Base-by-base conservation (phyloP, 352 stramenopile genomes). In the Phytophthora pinifolia region DNA sequence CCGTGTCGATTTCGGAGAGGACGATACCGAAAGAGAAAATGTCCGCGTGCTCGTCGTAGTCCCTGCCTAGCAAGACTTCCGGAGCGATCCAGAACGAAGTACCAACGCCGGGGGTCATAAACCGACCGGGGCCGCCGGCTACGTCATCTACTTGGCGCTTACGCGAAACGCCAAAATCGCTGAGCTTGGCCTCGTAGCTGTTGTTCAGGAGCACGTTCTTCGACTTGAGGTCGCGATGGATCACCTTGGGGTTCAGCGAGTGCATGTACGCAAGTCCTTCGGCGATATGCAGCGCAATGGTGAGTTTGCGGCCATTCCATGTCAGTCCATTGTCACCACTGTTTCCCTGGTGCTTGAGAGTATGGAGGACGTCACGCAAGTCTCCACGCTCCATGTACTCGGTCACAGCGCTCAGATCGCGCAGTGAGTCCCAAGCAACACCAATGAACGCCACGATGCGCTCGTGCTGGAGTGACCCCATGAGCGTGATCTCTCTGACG, bases 221-320 rank as follows among this genome's bases (percentile, higher is more conserved):
- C 18, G 71, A 75, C 59, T 93, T 93, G 46, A 93, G 70, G 34
- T 93, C 83, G 27, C 83, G 79, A 35, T 93, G 83, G 58, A 93
- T 89, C 8, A 89, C 62, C 39, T 78, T 83, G 9, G 79, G 79
- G 22, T 63, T 70, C 14, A 76, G 55, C 34, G 81, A 86, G 57
- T 92, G 82, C 63, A 92, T 62, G 54, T 88, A 92, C 31, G 58
- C 62, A 25, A 90, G 70, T 20, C 62, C 82, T 41, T 88, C 67
- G 2, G 76, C 79, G 27, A 92, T 77, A 48, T 89, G 72, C 9
- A 89, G 45, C 1, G 82, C 72, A 45, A 92, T 77, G 7, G 39
- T 67, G 8, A 76, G 69, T 46, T 92, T 91, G 10, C 67, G 51
- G 9, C 65, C 72, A 15, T 65, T 46, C 76, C 74, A 89, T 30